Percentiles rank a stretch among this genome's conserved stretches.
Conservation (phyloP, 129 eudicot species). For the Arctium minus region DNA sequence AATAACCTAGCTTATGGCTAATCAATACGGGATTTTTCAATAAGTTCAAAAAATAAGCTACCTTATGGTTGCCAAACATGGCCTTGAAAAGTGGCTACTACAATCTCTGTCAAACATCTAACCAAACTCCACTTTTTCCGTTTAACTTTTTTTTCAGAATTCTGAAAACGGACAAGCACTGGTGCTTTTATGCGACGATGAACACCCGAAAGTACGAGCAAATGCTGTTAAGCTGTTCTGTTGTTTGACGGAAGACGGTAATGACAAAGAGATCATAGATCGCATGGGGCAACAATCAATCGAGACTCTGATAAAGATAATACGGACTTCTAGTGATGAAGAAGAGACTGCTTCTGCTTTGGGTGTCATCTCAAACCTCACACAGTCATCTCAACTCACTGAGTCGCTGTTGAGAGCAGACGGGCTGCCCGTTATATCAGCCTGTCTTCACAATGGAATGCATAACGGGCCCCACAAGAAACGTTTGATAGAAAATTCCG, state of each 20-base stretch:
- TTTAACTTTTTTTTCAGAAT: constrained; percentile 34
- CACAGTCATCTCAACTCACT: constrained; percentile 40
- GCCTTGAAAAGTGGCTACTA: too few species aligned
- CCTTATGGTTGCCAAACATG: background rate
- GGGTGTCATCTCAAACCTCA: constrained; percentile 53
- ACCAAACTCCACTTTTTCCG: background rate
- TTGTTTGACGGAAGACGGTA: constrained; percentile 53
- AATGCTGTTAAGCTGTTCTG: constrained; percentile 53
- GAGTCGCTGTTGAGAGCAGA: constrained; percentile 42
- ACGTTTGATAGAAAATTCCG: constrained; percentile 42
- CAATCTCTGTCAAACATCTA: background rate
- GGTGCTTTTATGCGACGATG: constrained; percentile 42
- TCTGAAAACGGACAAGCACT: constrained; percentile 34
- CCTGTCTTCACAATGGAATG: constrained; percentile 28
- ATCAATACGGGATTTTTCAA: background rate
- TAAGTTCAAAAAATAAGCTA: background rate
- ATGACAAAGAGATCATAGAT: constrained; percentile 38
- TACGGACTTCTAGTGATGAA: constrained; percentile 32
- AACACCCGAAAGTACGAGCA: constrained; percentile 39
- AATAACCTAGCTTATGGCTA: background rate
- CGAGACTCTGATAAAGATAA: constrained; percentile 39
- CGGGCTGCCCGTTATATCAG: constrained; percentile 34
- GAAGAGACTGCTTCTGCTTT: constrained; percentile 61
- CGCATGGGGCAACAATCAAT: constrained; percentile 33
- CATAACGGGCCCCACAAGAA: constrained; percentile 31